Base-by-base conservation (phyloP, 1,284 basidiomycete genomes). In the Testicularia cyperi region DNA sequence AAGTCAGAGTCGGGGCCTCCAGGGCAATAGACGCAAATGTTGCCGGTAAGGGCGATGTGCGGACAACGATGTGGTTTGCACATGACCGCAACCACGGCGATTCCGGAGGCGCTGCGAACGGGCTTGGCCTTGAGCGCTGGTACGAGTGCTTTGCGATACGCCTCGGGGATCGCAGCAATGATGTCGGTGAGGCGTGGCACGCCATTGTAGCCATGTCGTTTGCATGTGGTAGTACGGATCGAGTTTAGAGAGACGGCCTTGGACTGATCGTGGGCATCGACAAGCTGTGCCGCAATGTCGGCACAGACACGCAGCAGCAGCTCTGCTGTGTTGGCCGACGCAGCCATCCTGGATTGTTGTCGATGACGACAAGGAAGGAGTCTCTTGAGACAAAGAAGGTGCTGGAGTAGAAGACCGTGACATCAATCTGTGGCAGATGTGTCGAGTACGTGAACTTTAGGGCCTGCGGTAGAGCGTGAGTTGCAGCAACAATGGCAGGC, bases 31-130 rank as follows among this genome's bases (percentile, higher is more conserved):
- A 98, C 94, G 79, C 95, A 98, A 40, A 99, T 97, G 74, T 98
- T 97, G n/a, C 95, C 95, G 0, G 95, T 99, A 88, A 99, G 94
- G 6, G 95, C 95, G 51, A 99, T 98, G 79, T 99, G 95, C 5
- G 95, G 95, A 81, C 95, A 99, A 38, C 95, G 84, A 81, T 99
- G 95, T 2, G 95, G 95, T 77, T 98, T 99, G 82, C 92, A 96
- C 95, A 99, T 99, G 27, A 99, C 94, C 5, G 95, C 95, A 5
- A 99, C 95, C 14, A 98, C 95, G 1, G 95, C 95, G 49, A 95
- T 94, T 47, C 95, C 95, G 78, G 89, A 92, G 2, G 95, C 95
- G n/a, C 92, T 97, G 65, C 95, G 82, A 41, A 99, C 90, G 6
- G 95, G 95, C 69, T 96, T 85, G 13, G 95, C 95, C 68, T 86